Percentiles rank a stretch among this genome's conserved stretches.
Conservation (phyloP, 2,329 filamentous ascomycete species). For the Endoconidiophora laricicola region DNA sequence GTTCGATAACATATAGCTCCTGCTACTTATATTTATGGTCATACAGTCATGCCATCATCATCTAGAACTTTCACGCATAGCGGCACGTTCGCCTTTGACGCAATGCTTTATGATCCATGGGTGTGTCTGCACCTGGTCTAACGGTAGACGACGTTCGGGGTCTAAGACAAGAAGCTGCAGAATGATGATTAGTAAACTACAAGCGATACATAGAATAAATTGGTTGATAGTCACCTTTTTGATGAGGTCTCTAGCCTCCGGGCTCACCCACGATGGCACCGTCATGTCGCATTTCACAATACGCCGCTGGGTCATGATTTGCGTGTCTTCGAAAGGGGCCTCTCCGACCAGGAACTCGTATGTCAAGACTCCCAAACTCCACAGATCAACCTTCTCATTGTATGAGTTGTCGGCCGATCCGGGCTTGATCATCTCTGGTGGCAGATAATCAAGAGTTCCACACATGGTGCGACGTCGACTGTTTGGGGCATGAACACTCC, state of each 20-base stretch:
- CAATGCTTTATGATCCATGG: constrained; percentile 98
- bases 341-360: constrained; percentile 95
- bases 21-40: not conserved
- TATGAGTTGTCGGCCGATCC: constrained; percentile 75
- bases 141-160: constrained; percentile 78
- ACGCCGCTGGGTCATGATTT: constrained; percentile 80
- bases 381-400: constrained; percentile 88
- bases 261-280: constrained; percentile 75
- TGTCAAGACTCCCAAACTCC: constrained; percentile 85
- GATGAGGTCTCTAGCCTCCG: constrained; percentile 82
- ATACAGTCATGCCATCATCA: constrained; percentile 5
- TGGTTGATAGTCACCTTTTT: constrained; percentile 48
- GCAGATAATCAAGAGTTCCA: constrained; percentile 91
- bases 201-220: not conserved
- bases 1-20: not conserved
- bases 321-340: constrained; percentile 91
- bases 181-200: constrained; percentile 1
- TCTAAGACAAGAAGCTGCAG: constrained; percentile 69
- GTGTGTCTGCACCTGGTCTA: constrained; percentile 77
- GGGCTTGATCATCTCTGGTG: constrained; percentile 89
- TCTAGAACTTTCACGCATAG: constrained; percentile 31
- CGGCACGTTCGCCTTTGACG: constrained; percentile 41
- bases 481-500: constrained; percentile 95
- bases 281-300: constrained; percentile 86
- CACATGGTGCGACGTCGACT: constrained; percentile 90